Conservation (phyloP, 805 yeast species). For the Kodamaea fukazawae region DNA sequence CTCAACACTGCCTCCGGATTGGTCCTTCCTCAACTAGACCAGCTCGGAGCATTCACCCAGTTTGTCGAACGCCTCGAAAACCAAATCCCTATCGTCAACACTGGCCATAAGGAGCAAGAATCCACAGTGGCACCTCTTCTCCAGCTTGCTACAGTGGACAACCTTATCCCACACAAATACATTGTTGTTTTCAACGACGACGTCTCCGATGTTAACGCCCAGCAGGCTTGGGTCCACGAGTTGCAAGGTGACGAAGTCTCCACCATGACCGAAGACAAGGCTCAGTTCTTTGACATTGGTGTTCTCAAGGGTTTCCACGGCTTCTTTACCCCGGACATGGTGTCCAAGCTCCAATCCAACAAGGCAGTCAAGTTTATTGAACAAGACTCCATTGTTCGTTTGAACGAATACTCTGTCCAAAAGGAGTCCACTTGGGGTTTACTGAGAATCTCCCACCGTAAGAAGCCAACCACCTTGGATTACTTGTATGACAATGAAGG, state of each 20-base stretch:
- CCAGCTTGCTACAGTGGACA: conserved; percentile 1
- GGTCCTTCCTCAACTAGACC: conserved; percentile 6
- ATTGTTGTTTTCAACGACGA: conserved; percentile 14
- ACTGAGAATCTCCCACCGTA: conserved; percentile 36
- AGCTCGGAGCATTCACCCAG: conserved; percentile 7
- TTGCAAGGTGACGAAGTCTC: neutral
- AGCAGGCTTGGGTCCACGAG: conserved; percentile 10
- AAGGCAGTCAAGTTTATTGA: conserved; percentile 22
- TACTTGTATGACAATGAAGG: conserved; percentile 42
- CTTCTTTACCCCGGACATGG: conserved; percentile 17
- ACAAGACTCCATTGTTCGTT: conserved; percentile 20
- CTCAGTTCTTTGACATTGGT: conserved; percentile 11
- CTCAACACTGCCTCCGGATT: conserved; percentile 3
- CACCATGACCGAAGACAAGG: conserved; percentile 4
- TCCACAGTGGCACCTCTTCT: conserved; percentile 5
- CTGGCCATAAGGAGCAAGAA: neutral
- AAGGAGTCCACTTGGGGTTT: conserved; percentile 44
- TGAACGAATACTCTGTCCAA: conserved; percentile 29
- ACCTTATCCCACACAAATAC: conserved; percentile 11
- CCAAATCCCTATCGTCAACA: neutral
- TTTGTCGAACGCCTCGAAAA: conserved; percentile 3
- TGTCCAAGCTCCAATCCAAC: conserved; percentile 14
- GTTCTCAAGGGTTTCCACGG: conserved; percentile 20
- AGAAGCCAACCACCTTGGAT: conserved; percentile 25
- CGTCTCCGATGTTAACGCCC: conserved; percentile 4